phyloP scores from a whole-genome alignment of 208 protist genomes.

The Wallacemonas sp. region DNA sequence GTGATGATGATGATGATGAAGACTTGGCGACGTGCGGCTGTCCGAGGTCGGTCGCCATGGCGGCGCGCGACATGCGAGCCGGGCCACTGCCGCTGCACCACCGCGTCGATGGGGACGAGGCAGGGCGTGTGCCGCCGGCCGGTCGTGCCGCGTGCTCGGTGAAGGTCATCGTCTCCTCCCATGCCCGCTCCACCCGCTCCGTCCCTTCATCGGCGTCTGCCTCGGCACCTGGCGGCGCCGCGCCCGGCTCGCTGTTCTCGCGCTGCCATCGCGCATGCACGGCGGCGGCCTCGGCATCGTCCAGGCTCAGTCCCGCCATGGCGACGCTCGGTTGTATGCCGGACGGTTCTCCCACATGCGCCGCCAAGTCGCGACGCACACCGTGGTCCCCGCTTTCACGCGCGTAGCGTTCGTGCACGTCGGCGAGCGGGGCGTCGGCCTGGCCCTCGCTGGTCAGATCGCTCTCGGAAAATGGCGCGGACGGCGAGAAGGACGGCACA shows the following conservation, averaged over 20 bases:
- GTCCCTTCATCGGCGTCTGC: too few relatives aligned
- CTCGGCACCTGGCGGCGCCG: neutral
- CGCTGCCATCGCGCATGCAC: neutral
- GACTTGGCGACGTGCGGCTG: neutral
- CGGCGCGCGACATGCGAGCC: neutral
- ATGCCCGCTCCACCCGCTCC: too few relatives aligned
- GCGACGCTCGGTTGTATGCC: neutral
- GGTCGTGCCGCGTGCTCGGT: too few relatives aligned
- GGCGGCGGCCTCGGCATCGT: neutral
- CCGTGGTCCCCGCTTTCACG: neutral
- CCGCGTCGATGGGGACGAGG: neutral
- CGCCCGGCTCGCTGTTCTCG: neutral
- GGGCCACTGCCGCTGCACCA: constrained; percentile 5
- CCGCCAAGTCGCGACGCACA: neutral
- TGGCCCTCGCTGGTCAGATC: neutral
- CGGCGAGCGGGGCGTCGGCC: neutral
- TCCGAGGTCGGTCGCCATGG: neutral
- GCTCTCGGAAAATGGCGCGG: neutral
- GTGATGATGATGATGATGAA: too few relatives aligned
- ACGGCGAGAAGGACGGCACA: neutral
- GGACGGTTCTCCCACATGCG: neutral
- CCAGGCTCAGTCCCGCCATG: neutral
- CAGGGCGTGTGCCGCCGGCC: neutral
- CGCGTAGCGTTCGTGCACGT: neutral
- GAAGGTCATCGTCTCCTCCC: neutral